Conservation (phyloP, 768 basidiomycete species). For the Harrya chromipes region DNA sequence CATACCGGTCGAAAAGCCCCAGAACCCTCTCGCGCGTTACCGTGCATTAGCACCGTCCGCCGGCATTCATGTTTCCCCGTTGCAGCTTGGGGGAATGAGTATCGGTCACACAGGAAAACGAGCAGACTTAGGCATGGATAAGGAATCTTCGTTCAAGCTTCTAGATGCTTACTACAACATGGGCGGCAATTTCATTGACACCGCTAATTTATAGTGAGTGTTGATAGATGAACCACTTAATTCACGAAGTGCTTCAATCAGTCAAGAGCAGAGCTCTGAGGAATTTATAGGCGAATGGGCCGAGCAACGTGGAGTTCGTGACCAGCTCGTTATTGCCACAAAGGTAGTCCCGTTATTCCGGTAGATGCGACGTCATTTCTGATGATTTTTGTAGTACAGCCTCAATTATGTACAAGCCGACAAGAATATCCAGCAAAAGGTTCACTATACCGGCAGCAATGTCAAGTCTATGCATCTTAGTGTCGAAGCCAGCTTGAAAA, state of each 20-base stretch:
- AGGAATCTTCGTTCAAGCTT: slow-evolving; percentile 42
- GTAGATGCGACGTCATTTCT: not conserved
- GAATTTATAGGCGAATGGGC: slow-evolving; percentile 49
- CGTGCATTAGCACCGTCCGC: slow-evolving; percentile 36
- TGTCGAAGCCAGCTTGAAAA: slow-evolving; percentile 36
- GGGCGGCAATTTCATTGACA: slow-evolving; percentile 43
- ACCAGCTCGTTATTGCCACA: slow-evolving; percentile 46
- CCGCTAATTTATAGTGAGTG: slow-evolving; percentile 42
- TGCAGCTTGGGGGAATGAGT: slow-evolving; percentile 45
- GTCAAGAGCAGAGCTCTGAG: slow-evolving; percentile 54
- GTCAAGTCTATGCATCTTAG: slow-evolving; percentile 31
- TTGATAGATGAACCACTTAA: not conserved
- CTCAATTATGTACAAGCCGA: slow-evolving; percentile 12
- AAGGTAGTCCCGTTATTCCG: slow-evolving; percentile 25
- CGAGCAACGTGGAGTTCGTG: slow-evolving; percentile 37
- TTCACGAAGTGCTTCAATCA: slow-evolving; percentile 7
- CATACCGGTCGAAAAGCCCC: slow-evolving; percentile 14
- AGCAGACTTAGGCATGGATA: slow-evolving; percentile 30
- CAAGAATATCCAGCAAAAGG: slow-evolving; percentile 14
- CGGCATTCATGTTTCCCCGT: slow-evolving; percentile 43
- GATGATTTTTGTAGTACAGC: slow-evolving; percentile 8
- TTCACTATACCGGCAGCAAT: slow-evolving; percentile 36
- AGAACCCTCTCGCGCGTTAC: slow-evolving; percentile 30
- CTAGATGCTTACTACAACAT: slow-evolving; percentile 41
- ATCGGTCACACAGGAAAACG: slow-evolving; percentile 37